Evolutionary conservation across 2,329 filamentous ascomycete genomes (phyloP).

Genomic region (Biscogniauxia sp.): DNA sequence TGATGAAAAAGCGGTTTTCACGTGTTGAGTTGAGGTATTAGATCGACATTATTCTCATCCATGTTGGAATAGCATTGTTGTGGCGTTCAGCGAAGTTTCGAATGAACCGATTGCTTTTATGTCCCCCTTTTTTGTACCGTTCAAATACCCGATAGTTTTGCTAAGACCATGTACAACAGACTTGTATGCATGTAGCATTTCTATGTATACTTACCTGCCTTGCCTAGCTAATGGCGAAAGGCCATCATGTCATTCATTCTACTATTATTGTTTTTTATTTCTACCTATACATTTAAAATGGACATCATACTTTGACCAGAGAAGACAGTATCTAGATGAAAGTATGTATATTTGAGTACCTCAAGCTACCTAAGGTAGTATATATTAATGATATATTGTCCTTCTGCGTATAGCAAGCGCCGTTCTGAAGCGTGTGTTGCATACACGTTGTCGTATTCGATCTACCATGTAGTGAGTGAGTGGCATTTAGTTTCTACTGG

Average conservation of each 20-base stretch:
- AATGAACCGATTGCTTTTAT: constrained; percentile 1
- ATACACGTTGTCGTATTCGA: not conserved
- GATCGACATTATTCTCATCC: not conserved
- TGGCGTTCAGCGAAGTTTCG: not conserved
- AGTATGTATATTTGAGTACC: not conserved
- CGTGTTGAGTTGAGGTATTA: constrained; percentile 27
- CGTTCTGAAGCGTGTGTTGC: not conserved
- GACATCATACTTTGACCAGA: not conserved
- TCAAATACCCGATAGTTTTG: constrained; percentile 2
- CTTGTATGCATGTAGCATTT: constrained; percentile 7
- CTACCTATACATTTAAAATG: not conserved
- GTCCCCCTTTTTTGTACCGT: constrained; percentile 2
- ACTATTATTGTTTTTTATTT: not conserved
- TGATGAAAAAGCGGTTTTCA: constrained; percentile 24
- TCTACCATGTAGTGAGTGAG: too few species aligned
- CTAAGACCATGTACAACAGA: constrained; percentile 1
- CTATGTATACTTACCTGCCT: not conserved
- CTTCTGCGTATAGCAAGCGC: too few species aligned
- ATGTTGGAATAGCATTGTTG: not conserved
- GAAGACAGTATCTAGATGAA: not conserved
- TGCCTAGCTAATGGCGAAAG: not conserved
- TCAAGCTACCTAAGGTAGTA: too few species aligned
- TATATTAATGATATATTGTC: too few species aligned
- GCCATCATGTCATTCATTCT: constrained; percentile 8
- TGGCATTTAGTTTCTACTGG: too few species aligned